Evolutionary conservation across 2,329 filamentous ascomycete species (phyloP), one percentile per base, ranked within the genome.

Genomic region (Cordyceps fumosorosea): DNA sequence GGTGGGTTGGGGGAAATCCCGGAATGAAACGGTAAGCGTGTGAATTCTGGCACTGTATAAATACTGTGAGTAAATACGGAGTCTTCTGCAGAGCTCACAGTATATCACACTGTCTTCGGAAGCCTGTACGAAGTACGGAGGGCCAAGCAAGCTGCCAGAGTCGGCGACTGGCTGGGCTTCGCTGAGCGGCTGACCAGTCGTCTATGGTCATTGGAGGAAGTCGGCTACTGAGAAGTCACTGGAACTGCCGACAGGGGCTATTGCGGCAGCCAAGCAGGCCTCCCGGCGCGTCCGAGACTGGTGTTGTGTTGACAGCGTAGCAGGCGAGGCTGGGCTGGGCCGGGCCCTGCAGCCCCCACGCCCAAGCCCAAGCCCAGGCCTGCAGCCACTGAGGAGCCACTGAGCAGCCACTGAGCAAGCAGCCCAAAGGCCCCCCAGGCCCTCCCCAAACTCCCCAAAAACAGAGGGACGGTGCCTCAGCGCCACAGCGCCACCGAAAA

Each of bases 261-360:
- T 65, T 67, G 58, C 29, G 18, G n/a, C 57, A 48, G 16, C 7
- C 44, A 18, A 44, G 40, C 42, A 52, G 40, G 40, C 48, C 16
- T 55, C 37, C 56, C 48, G 61, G 50, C 37, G 40, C 56, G 54
- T 47, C 60, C 60, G 60, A 57, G 34, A 58, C 34, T 42, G 24
- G 16, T 48, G 55, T 37, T 56, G 53, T 56, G 60, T 34, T 62
- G 59, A 40, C 45, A 26, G 22, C 11, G 20, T 48, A 6, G 55
- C 42, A 47, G 22, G 14, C 37, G n/a, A n/a, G n/a, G n/a, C n/a
- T 20, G 22, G 37, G 11, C 37, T 16, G 37, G 11, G 37, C 14
- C 10, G 37, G 10, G 10, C 10, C 22, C 48, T 16, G 26, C 8
- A 40, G 44, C 56, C 56, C 56, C 26, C 11, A n/a, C 8, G 45